Evolutionary conservation across 257 asterid genomes (phyloP).

Genomic region (Solanum sejunctum): DNA sequence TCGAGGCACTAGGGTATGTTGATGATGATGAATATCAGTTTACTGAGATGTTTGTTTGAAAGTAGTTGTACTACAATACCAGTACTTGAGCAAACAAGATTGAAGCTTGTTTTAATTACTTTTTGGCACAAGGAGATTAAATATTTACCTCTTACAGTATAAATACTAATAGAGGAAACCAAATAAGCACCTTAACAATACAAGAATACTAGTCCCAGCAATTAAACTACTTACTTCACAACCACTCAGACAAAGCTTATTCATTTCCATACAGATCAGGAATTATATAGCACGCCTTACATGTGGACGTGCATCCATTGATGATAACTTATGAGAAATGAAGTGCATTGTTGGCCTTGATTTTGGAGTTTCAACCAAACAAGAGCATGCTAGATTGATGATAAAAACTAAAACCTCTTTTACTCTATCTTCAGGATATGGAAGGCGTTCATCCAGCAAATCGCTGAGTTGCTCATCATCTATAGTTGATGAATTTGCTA

Average conservation of each 20-base stretch:
- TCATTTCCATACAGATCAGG: not conserved
- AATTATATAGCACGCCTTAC: not conserved
- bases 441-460: not conserved
- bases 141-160: not conserved
- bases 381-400: not conserved
- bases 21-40: no score
- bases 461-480: not conserved
- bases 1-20: no score
- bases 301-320: not conserved
- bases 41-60: no score
- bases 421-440: not conserved
- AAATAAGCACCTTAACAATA: not conserved
- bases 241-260: no score
- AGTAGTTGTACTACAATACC: no score
- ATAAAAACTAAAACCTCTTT: not conserved
- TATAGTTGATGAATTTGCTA: not conserved
- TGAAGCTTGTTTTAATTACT: no score
- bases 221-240: no score
- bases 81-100: no score
- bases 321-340: not conserved
- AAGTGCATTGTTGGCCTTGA: not conserved
- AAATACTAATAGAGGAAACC: not conserved
- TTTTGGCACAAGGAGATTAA: not conserved
- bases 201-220: not conserved
- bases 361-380: not conserved